These are phyloP conservation scores for Nemania diffusa DNA, from an alignment of 2,329 filamentous ascomycete species.

Conservation along the genomic window DNA sequence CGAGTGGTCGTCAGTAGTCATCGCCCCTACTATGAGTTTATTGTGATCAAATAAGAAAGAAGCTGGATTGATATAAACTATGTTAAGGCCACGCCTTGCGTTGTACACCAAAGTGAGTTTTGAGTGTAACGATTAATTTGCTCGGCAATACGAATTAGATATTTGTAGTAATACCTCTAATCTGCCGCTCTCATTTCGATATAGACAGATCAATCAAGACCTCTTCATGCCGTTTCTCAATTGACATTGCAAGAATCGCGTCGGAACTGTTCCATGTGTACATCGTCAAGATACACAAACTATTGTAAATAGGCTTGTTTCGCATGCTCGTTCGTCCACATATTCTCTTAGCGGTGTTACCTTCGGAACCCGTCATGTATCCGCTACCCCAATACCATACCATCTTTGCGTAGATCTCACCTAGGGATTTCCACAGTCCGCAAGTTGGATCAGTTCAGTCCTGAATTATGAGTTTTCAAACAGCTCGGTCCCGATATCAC, in stretches of 20 bases:
- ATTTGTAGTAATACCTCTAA: background rate
- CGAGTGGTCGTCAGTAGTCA: no score
- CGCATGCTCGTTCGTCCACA: background rate
- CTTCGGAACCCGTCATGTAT: background rate
- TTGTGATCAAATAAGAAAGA: background rate
- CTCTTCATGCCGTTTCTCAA: no score
- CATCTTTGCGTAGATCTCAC: slow-evolving; percentile 8
- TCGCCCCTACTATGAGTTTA: background rate
- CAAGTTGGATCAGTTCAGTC: background rate
- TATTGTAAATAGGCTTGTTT: no score
- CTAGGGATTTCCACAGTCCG: background rate
- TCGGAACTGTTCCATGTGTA: background rate
- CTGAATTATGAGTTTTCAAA: background rate
- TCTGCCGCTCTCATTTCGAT: background rate
- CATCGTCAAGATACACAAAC: no score
- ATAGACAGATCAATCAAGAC: background rate
- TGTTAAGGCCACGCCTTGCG: background rate
- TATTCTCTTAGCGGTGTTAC: background rate
- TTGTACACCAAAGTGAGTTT: background rate
- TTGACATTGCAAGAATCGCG: background rate
- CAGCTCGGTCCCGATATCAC: slow-evolving; percentile 19
- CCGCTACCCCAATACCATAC: slow-evolving; percentile 1
- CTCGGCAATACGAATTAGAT: background rate
- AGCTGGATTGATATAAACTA: background rate
- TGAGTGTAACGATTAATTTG: background rate